These are phyloP conservation scores for Rhodotorula sp. DNA, from an alignment of 1,284 basidiomycete species.

Conservation along the genomic window DNA sequence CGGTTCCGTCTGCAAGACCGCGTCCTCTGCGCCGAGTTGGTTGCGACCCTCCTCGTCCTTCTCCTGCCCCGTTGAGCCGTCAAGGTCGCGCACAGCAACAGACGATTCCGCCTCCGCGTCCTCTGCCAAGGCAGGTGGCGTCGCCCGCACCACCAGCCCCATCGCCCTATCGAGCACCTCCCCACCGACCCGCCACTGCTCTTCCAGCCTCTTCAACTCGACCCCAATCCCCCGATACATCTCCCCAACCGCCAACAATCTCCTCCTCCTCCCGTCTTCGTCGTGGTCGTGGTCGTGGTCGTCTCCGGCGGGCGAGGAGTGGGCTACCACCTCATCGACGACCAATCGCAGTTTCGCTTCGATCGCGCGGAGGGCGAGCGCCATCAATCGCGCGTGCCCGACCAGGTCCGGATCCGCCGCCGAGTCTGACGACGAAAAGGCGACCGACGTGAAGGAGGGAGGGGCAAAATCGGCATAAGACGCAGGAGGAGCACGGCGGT, in stretches of 20 bases:
- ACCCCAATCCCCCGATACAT: conserved; percentile 17
- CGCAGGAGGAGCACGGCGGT: neutral
- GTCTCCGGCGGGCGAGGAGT: neutral
- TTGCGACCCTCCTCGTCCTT: neutral
- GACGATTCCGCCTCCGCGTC: neutral
- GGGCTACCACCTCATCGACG: neutral
- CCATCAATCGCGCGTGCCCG: neutral
- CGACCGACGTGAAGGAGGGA: neutral
- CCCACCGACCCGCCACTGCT: conserved; percentile 6
- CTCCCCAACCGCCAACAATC: neutral
- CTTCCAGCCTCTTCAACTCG: conserved; percentile 9
- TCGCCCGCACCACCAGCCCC: neutral
- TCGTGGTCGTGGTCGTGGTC: too few species aligned
- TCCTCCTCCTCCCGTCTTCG: neutral
- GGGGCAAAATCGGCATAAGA: conserved; percentile 14
- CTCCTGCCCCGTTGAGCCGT: neutral
- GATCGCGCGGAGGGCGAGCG: conserved; percentile 9
- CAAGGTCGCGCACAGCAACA: neutral
- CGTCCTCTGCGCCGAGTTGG: conserved; percentile 5
- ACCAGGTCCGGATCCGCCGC: neutral
- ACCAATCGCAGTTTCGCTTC: conserved; percentile 14
- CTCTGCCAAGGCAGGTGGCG: neutral
- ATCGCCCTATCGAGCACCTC: neutral
- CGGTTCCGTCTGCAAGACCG: neutral
- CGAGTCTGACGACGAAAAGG: neutral